Evolutionary conservation across 73 alveolate species (phyloP).

Genomic region (Paramecium sexaurelia): DNA sequence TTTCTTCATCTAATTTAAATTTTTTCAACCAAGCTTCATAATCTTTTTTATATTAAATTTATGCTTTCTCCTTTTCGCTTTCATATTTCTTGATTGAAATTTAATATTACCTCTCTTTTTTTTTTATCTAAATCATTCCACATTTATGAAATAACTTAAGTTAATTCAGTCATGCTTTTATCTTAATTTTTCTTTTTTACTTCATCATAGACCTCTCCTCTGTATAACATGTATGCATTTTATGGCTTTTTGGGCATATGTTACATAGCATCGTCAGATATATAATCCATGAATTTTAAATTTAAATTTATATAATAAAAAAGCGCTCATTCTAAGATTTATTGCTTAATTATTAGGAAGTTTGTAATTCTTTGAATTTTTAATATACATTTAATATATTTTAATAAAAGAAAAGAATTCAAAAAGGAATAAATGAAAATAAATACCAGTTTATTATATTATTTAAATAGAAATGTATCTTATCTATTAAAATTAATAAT

Average conservation of each 20-base stretch:
- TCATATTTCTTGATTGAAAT: not conserved
- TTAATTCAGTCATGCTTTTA: conserved; percentile 34
- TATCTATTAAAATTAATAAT: no score
- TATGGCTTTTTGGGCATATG: not conserved
- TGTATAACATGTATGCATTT: not conserved
- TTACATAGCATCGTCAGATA: not conserved
- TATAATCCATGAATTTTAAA: not conserved
- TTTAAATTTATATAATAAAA: not conserved
- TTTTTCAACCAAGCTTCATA: conserved; percentile 25
- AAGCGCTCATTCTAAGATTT: not conserved
- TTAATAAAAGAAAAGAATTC: no score
- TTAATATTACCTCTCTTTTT: not conserved
- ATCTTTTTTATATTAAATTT: not conserved
- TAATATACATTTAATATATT: no score
- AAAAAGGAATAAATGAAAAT: no score
- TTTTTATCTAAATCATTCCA: not conserved
- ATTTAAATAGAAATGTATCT: no score
- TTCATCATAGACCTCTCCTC: conserved; percentile 2
- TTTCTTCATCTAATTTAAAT: conserved; percentile 5
- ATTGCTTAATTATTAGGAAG: not conserved
- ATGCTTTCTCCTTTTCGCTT: conserved; percentile 8
- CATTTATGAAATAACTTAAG: conserved; percentile 1
- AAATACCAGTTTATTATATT: no score
- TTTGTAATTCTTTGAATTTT: not conserved
- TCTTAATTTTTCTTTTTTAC: conserved; percentile 3